Percentiles rank a stretch among this genome's conserved stretches.
phyloP scores from a whole-genome alignment of 2,329 filamentous ascomycete genomes.

The Aspergillus clavatus region DNA sequence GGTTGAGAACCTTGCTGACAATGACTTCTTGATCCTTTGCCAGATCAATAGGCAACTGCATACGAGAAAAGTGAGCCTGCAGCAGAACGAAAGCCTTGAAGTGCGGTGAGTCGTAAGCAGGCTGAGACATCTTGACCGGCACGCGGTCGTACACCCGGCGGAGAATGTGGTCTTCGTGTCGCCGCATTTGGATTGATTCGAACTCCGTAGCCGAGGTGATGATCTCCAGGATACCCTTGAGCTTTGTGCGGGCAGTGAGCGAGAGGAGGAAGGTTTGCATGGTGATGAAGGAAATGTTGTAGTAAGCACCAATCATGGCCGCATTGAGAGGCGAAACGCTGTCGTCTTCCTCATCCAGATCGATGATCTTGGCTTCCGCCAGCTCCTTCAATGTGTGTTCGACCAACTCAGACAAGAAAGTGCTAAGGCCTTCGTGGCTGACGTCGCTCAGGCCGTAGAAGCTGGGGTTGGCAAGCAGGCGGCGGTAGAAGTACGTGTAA shows the following conservation, averaged over 20 bases:
- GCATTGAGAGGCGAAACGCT: constrained; percentile 84
- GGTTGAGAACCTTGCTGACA: constrained; percentile 74
- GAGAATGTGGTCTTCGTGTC: constrained; percentile 83
- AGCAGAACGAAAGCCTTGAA: constrained; percentile 98
- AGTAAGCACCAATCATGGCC: constrained; percentile 97
- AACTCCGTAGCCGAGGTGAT: constrained; percentile 96
- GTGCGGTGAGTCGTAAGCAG: constrained; percentile 84
- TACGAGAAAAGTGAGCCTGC: constrained; percentile 93
- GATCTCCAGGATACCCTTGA: constrained; percentile 96
- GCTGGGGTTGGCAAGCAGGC: constrained; percentile 89
- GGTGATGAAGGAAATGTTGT: constrained; percentile 98
- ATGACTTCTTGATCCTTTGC: constrained; percentile 93
- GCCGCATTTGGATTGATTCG: constrained; percentile 86
- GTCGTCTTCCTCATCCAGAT: constrained; percentile 91
- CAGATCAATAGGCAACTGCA: constrained; percentile 92
- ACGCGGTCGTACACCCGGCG: constrained; percentile 90
- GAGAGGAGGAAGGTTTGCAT: constrained; percentile 98
- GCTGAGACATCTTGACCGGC: constrained; percentile 89
- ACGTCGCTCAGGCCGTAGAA: constrained; percentile 89
- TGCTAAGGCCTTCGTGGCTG: constrained; percentile 87
- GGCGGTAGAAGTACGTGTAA: constrained; percentile 96
- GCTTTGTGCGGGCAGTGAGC: constrained; percentile 78
- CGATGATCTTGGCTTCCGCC: constrained; percentile 88
- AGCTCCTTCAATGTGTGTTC: constrained; percentile 89
- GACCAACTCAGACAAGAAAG: constrained; percentile 88